Conservation (phyloP, 257 asterid genomes). For the Fraxinus excelsior region DNA sequence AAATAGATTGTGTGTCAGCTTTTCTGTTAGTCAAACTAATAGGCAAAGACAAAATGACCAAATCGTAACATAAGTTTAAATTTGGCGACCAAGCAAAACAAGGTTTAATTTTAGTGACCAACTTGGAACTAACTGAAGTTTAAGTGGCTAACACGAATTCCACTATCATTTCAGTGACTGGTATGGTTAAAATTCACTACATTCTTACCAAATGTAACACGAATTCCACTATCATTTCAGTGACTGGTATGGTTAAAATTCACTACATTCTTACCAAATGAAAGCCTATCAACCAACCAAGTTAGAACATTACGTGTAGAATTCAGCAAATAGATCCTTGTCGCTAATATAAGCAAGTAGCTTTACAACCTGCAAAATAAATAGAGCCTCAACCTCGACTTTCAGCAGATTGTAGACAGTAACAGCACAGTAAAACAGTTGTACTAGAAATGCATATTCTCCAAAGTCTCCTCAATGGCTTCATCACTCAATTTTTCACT, state of each 20-base stretch:
- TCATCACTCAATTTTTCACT: slow-evolving; percentile 73
- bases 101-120: neutral
- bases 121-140: no score
- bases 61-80: neutral
- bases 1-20: neutral
- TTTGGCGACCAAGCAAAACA: neutral
- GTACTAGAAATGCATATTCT: slow-evolving; percentile 40
- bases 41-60: neutral
- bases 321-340: slow-evolving; percentile 94
- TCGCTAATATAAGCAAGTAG: slow-evolving; percentile 93
- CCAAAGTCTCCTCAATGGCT: slow-evolving; percentile 67
- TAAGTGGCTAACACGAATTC: no score
- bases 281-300: neutral
- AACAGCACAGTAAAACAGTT: slow-evolving; percentile 4
- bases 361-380: slow-evolving; percentile 73
- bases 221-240: no score
- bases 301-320: slow-evolving; percentile 60
- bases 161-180: neutral
- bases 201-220: neutral
- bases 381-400: slow-evolving; percentile 23
- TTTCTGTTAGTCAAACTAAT: neutral
- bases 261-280: slow-evolving; percentile 4
- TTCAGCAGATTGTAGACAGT: neutral
- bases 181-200: slow-evolving; percentile 8
- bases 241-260: slow-evolving; percentile 4